Conservation (phyloP, 495 filamentous ascomycete genomes). For the Lepidopterella palustris region DNA sequence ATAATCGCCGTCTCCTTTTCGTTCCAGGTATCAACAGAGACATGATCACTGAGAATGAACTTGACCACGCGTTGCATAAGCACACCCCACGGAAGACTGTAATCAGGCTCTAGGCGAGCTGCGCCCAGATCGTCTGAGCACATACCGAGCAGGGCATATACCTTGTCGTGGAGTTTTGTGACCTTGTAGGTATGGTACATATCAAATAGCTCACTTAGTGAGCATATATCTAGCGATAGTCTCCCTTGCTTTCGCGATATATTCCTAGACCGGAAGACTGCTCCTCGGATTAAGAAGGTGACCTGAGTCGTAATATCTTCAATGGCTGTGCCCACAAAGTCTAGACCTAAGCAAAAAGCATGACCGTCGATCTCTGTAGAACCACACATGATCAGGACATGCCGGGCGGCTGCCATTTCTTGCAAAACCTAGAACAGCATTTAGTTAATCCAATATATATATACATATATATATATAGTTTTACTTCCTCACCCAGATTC, state of each 20-base stretch:
- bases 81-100: constrained; percentile 19
- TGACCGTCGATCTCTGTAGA: constrained; percentile 27
- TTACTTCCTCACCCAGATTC: constrained; percentile 34
- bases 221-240: constrained; percentile 11
- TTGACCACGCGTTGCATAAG: constrained; percentile 18
- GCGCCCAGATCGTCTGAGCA: constrained; percentile 19
- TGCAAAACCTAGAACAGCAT: constrained; percentile 29
- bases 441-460: not conserved
- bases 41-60: constrained; percentile 17
- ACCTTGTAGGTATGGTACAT: constrained; percentile 35
- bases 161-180: constrained; percentile 31
- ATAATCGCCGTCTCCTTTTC: constrained; percentile 20
- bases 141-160: constrained; percentile 39
- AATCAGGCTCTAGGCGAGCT: constrained; percentile 20
- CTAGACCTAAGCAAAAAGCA: not conserved
- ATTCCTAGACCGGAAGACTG: constrained; percentile 30
- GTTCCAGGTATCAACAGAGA: constrained; percentile 20
- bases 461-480: not conserved
- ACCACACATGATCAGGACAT: constrained; percentile 30
- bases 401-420: constrained; percentile 32
- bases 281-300: constrained; percentile 27
- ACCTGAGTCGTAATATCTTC: constrained; percentile 15
- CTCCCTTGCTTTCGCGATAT: constrained; percentile 5
- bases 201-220: constrained; percentile 32
- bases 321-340: constrained; percentile 2